Evolutionary conservation across 202 grass and related monocot species (phyloP), one percentile per base, ranked within the genome.

Genomic region (Bolboschoenoplectus hybrid): DNA sequence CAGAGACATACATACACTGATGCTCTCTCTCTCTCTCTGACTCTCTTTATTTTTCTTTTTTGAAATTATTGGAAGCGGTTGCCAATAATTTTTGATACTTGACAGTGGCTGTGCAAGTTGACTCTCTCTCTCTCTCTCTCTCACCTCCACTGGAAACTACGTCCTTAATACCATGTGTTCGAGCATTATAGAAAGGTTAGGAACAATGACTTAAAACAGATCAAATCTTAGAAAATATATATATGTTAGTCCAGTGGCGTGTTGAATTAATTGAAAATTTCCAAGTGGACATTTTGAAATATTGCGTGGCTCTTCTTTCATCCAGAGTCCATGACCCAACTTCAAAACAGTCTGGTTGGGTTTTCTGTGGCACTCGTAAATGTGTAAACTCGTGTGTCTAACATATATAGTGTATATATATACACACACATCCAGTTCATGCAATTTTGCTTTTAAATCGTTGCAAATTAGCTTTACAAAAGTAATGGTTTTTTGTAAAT

Each of bases 141-240:
- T 19, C 8, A 71, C 2, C 17, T 5, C 34, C 35, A 57, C 26
- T n/a, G 51, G 32, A 57, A 71, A 76, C 47, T 76, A 71, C n/a
- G 19, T 45, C 41, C 17, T 72, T 72, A 78, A 56, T 57, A 40
- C 26, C 74, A 78, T 76, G 49, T 76, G 73, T 76, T 73, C 55
- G 51, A 39, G 51, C 51, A 78, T 78, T 78, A 78, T 57, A 78
- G 20, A 55, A 55, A 55, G 2, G 32, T 56, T 78, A 57, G 52
- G 34, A 39, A 39, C 51, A 56, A 78, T 55, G 53, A 43, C 35
- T 60, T 20, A 26, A 60, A 60, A 13, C 55, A 19, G 52, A 79
- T 79, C 75, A 58, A 79, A 79, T 79, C 53, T 4, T 79, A 41
- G 3, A 9, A 52, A 19, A 0, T 40, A 43, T 73, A 79, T 68